phyloP scores from a whole-genome alignment of 1,139 yeast genomes.

The Taphrina deformans region DNA sequence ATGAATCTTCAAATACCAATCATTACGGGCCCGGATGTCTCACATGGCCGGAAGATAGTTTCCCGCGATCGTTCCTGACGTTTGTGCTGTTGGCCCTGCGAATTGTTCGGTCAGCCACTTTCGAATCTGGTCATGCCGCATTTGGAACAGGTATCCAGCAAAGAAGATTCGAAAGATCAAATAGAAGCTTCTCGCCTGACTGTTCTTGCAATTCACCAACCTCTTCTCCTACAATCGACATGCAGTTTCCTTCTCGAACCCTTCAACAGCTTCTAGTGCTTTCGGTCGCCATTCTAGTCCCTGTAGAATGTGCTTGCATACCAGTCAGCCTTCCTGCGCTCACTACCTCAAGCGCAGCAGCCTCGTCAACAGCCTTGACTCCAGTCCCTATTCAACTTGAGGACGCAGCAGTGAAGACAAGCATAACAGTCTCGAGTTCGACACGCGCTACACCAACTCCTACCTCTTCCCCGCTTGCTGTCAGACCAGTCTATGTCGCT shows the following conservation, averaged over 20 bases:
- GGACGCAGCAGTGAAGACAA: neutral
- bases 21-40: neutral
- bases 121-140: neutral
- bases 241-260: neutral
- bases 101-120: neutral
- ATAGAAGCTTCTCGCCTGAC: constrained; percentile 2
- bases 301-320: constrained; percentile 7
- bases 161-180: constrained; percentile 2
- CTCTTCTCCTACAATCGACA: constrained; percentile 12
- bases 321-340: constrained; percentile 8
- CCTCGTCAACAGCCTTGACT: neutral
- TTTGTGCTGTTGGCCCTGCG: neutral
- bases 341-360: neutral
- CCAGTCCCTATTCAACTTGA: neutral
- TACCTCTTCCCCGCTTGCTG: neutral
- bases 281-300: constrained; percentile 2
- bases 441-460: neutral
- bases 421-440: neutral
- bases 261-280: constrained; percentile 6
- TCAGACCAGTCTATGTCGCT: neutral
- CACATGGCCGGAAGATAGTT: constrained; percentile 1
- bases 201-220: constrained; percentile 12
- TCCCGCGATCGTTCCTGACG: neutral
- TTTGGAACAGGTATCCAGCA: constrained; percentile 2
- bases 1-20: neutral